Evolutionary conservation across 208 protist genomes (phyloP).

Genomic region (Wallacemonas sp.): DNA sequence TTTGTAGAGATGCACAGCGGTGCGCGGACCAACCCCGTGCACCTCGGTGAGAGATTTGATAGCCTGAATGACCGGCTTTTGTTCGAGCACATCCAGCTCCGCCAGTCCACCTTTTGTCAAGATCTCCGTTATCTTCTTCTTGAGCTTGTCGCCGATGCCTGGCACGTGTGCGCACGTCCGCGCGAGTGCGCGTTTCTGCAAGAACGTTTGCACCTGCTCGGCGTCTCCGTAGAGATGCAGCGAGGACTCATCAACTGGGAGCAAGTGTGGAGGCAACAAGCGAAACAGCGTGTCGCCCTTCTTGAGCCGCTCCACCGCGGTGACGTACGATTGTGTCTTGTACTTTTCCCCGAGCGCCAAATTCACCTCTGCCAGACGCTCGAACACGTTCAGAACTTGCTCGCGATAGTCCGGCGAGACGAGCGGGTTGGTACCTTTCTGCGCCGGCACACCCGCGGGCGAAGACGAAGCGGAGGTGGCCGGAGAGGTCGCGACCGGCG

Average conservation of each 20-base stretch:
- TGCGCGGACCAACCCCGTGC: constrained; percentile 87
- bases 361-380: constrained; percentile 82
- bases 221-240: constrained; percentile 15
- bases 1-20: constrained; percentile 71
- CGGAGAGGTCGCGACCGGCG: not conserved
- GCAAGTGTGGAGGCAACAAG: constrained; percentile 70
- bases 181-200: constrained; percentile 32
- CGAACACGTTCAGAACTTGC: constrained; percentile 68
- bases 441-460: not conserved
- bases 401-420: constrained; percentile 80
- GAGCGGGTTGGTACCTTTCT: constrained; percentile 20
- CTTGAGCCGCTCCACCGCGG: constrained; percentile 62
- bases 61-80: constrained; percentile 74
- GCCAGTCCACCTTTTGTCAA: constrained; percentile 70
- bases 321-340: constrained; percentile 72
- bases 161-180: constrained; percentile 19
- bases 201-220: constrained; percentile 33
- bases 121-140: constrained; percentile 78
- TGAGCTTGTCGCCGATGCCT: constrained; percentile 69
- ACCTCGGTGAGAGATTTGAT: constrained; percentile 81
- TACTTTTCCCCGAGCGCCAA: constrained; percentile 72
- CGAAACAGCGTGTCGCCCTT: constrained; percentile 62
- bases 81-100: constrained; percentile 65
- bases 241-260: constrained; percentile 49
- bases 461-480: not conserved